Conservation (phyloP, 208 protist genomes). For the Leishmania gerbilli region DNA sequence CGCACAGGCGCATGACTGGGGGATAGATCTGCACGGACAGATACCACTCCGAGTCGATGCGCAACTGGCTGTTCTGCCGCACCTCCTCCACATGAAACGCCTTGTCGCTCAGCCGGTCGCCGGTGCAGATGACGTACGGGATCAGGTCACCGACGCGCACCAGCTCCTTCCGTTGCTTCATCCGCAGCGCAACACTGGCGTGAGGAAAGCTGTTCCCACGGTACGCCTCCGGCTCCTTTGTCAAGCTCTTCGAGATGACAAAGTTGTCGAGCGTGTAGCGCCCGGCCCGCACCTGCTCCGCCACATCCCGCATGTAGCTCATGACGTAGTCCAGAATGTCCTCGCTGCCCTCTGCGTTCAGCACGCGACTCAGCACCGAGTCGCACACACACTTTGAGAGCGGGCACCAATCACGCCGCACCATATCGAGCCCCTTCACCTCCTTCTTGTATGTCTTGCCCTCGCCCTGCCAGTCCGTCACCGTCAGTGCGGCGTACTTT, state of each 20-base stretch:
- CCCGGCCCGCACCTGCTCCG: slow-evolving; percentile 68
- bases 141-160: slow-evolving; percentile 96
- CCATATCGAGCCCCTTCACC: slow-evolving; percentile 99
- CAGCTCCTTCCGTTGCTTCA: slow-evolving; percentile 89
- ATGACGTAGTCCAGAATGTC: slow-evolving; percentile 93
- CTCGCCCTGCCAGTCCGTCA: slow-evolving; percentile 77
- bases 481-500: slow-evolving; percentile 93
- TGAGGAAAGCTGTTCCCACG: slow-evolving; percentile 95
- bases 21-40: slow-evolving; percentile 94
- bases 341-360: slow-evolving; percentile 84
- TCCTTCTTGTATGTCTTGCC: slow-evolving; percentile 83
- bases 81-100: slow-evolving; percentile 92
- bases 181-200: slow-evolving; percentile 91
- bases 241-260: slow-evolving; percentile 98
- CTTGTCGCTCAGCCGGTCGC: slow-evolving; percentile 61
- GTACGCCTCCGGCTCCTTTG: slow-evolving; percentile 97
- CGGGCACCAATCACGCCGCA: slow-evolving; percentile 99
- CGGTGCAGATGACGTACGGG: slow-evolving; percentile 96
- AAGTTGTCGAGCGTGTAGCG: slow-evolving; percentile 92
- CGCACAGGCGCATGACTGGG: slow-evolving; percentile 93
- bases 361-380: slow-evolving; percentile 93
- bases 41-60: slow-evolving; percentile 96
- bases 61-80: slow-evolving; percentile 44
- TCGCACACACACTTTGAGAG: slow-evolving; percentile 95
- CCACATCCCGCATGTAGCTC: slow-evolving; percentile 89